Evolutionary conservation across 2,329 filamentous ascomycete species (phyloP), one percentile per base, ranked within the genome.

Genomic region (Sclerotinia borealis): DNA sequence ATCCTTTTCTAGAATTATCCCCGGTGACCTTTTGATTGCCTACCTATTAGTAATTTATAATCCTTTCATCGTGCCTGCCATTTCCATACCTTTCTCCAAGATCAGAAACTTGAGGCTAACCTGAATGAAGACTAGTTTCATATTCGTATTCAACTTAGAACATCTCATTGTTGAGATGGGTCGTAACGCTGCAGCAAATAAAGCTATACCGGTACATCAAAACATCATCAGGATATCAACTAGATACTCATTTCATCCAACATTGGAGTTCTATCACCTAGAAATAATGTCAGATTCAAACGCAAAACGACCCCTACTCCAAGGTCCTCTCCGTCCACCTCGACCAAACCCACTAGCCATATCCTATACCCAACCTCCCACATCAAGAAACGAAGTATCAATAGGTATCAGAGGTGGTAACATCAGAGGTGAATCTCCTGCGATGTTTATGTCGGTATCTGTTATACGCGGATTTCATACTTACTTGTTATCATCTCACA

Each of bases 321-420:
- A 67, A 61, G 64, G 67, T 8, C 59, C 64, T 36, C 62, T 71
- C 6, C 66, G 59, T 17, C 64, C 67, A 31, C 68, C 69, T 4
- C 50, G 49, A 54, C 31, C 34, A 5, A 56, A 65, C 48, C 25
- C 66, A 6, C 52, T n/a, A 15, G 43, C 36, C 15, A 11, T 61
- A n/a, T 71, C 68, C 6, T 68, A 69, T 31, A 68, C 66, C 11
- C 66, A 71, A 62, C 51, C 58, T 25, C 59, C 51, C 54, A 59
- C 64, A 49, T 69, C 66, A 6, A 69, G 66, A 48, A 50, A 67
- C 7, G 67, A 70, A 39, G 34, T 72, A 3, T 59, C 27, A 56
- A 9, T 47, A 68, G 3, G 36, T 31, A 10, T 10, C 15, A 17
- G 17, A 34, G 3, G 13, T n/a, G 36, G 17, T 9, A 22, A 22